Evolutionary conservation across 2,329 filamentous ascomycete genomes (phyloP).

Genomic region (Pseudopithomyces chartarum): DNA sequence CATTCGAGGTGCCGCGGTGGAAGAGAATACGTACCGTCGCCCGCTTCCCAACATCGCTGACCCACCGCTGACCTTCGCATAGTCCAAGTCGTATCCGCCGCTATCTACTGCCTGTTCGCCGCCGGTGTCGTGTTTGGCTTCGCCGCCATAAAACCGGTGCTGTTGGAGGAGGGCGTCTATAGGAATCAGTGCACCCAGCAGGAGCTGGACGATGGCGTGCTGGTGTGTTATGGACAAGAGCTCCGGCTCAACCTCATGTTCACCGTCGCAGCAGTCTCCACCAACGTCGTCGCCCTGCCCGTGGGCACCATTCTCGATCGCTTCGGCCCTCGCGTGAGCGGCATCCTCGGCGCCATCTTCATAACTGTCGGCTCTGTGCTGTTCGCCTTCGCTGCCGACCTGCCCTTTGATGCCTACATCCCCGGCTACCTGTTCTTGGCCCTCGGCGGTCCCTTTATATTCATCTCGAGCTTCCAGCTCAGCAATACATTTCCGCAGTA

Average conservation of each 20-base stretch:
- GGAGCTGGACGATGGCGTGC: constrained; percentile 40
- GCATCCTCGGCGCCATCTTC: constrained; percentile 71
- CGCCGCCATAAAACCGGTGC: constrained; percentile 48
- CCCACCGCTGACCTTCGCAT: constrained; percentile 21
- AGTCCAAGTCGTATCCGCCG: constrained; percentile 73
- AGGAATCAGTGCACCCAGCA: constrained; percentile 41
- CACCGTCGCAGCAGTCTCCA: constrained; percentile 83
- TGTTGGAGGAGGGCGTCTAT: constrained; percentile 45
- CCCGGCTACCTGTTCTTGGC: constrained; percentile 57
- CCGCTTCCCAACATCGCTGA: background rate
- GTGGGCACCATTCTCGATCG: constrained; percentile 84
- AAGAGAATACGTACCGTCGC: constrained; percentile 50
- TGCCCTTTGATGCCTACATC: constrained; percentile 72
- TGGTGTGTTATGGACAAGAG: constrained; percentile 47
- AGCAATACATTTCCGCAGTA: constrained; percentile 57
- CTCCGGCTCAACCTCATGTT: constrained; percentile 83
- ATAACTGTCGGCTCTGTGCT: constrained; percentile 72
- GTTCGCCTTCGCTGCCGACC: constrained; percentile 68
- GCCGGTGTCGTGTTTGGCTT: constrained; percentile 60
- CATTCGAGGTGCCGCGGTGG: constrained; percentile 60
- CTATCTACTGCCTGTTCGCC: constrained; percentile 75
- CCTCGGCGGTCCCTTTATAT: constrained; percentile 56
- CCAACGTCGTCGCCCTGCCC: constrained; percentile 84
- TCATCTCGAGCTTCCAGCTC: constrained; percentile 58
- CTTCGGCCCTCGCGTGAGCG: constrained; percentile 78